Evolutionary conservation across 192 early-diverging fungal genomes (phyloP), one percentile per base, ranked within the genome.

Genomic region (Mortierella alpina): DNA sequence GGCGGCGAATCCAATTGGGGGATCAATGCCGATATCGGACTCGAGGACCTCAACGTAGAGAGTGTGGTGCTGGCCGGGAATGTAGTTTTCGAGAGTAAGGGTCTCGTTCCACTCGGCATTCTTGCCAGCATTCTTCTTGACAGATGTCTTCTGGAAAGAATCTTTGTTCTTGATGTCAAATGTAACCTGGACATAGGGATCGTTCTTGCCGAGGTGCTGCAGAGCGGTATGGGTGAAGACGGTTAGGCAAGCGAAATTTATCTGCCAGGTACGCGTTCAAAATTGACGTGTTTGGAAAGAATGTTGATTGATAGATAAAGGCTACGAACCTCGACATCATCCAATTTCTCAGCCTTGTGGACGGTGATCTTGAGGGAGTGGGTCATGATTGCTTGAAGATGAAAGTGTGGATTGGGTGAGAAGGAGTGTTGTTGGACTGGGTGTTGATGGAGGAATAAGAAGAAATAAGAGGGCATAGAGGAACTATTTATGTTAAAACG

Each of bases 41-140:
- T 87, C 83, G 59, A 87, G 44, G 40, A 87, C 71, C 56, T 87
- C 82, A 45, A 87, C 55, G 59, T 67, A 87, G 31, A 87, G 69
- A 23, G 75, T 49, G 8, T 70, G 39, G 49, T 86, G 63, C 47
- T 76, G 63, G 11, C 57, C 17, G 47, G 78, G 72, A 22, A 74
- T 66, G 45, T 53, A 60, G 23, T 77, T 45, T 4, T 74, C 55
- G 31, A 87, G 52, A 31, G 47, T 54, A 18, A 87, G 61, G 20
- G 72, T 75, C 59, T 87, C 67, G 71, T 87, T 82, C 83, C 83
- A 87, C 49, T 68, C 73, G 48, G 78, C 70, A 20, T 80, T 59
- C 41, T 80, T 72, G 46, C 86, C 86, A 52, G 77, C 83, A 54
- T 84, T 82, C 68, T 84, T 84, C 59, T 81, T 60, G 42, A 69